These are phyloP conservation scores for Ganoderma leucocontextum DNA, from an alignment of 1,284 basidiomycete species.

Conservation along the genomic window DNA sequence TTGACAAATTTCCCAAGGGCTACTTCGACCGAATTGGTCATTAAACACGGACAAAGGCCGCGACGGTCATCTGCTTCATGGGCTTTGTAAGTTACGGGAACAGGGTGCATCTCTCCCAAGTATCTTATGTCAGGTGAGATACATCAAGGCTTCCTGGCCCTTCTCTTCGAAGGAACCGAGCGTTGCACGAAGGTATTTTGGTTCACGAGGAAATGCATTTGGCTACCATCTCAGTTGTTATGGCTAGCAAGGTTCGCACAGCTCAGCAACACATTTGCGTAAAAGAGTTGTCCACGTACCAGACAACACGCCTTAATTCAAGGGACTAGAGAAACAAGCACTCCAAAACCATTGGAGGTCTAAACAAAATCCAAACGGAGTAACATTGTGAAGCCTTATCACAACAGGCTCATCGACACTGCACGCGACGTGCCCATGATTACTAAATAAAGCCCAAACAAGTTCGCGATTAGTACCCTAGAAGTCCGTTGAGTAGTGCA, in stretches of 20 bases:
- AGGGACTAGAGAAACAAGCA: neutral
- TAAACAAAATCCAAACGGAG: neutral
- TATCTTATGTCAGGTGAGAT: neutral
- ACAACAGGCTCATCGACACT: constrained; percentile 16
- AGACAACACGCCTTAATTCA: neutral
- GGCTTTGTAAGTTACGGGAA: constrained; percentile 1
- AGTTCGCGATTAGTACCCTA: constrained; percentile 7
- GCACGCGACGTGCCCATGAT: neutral
- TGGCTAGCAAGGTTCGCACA: neutral
- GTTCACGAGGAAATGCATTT: neutral
- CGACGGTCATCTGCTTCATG: neutral
- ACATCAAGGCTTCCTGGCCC: neutral
- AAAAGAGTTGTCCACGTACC: neutral
- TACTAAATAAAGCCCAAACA: constrained; percentile 5
- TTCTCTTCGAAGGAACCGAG: neutral
- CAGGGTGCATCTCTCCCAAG: neutral
- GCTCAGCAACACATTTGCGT: neutral
- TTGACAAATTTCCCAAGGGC: neutral
- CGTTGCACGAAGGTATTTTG: neutral
- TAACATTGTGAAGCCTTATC: constrained; percentile 14
- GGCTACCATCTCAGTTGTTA: neutral
- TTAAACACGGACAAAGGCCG: neutral
- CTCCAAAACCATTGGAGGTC: neutral
- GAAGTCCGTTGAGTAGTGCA: neutral
- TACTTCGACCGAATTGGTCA: neutral